phyloP scores from a whole-genome alignment of 139 green algal species.

The Chlamydomonas sp. region DNA sequence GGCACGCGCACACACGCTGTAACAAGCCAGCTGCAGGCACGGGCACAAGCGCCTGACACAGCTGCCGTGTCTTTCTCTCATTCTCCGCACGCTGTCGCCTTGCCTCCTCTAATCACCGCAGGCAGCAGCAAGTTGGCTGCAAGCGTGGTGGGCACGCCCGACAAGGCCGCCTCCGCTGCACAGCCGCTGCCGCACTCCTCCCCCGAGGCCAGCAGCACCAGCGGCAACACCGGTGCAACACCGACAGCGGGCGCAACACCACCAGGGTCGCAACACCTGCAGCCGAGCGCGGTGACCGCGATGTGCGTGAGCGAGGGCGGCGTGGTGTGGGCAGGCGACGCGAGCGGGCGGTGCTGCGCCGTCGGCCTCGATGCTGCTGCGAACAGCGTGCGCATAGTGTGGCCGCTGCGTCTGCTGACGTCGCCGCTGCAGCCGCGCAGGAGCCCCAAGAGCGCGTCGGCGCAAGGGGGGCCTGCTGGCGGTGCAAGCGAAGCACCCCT shows the following conservation, averaged over 20 bases:
- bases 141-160: too few species aligned
- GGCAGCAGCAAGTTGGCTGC: not conserved
- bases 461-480: not conserved
- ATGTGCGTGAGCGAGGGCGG: not conserved
- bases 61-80: too few species aligned
- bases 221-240: not conserved
- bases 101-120: too few species aligned
- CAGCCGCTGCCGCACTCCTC: too few species aligned
- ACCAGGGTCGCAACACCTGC: not conserved
- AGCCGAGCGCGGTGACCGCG: constrained; percentile 4
- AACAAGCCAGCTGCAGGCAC: too few species aligned
- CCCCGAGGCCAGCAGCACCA: not conserved
- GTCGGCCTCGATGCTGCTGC: constrained; percentile 5
- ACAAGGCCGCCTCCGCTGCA: too few species aligned
- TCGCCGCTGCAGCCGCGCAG: not conserved
- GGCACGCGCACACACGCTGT: too few species aligned
- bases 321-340: constrained; percentile 12
- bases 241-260: not conserved
- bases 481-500: not conserved
- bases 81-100: too few species aligned
- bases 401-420: constrained; percentile 1
- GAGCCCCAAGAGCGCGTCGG: not conserved
- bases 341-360: not conserved
- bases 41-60: too few species aligned
- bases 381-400: not conserved